Evolutionary conservation across 2,329 filamentous ascomycete species (phyloP).

Genomic region (Talaromyces sp.): DNA sequence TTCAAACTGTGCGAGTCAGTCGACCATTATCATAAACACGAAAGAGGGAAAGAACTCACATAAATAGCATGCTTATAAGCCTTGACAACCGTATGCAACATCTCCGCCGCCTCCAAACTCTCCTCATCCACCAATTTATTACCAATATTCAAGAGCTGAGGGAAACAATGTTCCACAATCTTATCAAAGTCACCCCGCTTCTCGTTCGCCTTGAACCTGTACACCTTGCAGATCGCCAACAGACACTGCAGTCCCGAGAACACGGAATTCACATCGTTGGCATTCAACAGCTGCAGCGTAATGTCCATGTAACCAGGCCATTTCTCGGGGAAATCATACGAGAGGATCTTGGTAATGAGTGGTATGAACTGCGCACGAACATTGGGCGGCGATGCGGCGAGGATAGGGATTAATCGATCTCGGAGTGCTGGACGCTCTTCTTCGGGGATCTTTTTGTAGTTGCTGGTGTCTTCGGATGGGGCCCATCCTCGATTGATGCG

Average conservation of each 20-base stretch:
- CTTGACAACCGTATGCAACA: constrained; percentile 92
- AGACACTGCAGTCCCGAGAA: constrained; percentile 93
- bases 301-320: constrained; percentile 96
- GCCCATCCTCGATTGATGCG: constrained; percentile 91
- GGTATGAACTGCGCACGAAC: constrained; percentile 92
- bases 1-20: constrained; percentile 64
- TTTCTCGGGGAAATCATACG: constrained; percentile 88
- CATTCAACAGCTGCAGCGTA: constrained; percentile 81
- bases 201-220: constrained; percentile 86
- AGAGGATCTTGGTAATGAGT: constrained; percentile 90
- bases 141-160: constrained; percentile 79
- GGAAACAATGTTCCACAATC: constrained; percentile 88
- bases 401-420: constrained; percentile 81
- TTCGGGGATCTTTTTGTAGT: constrained; percentile 74
- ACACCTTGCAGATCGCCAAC: constrained; percentile 89
- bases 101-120: constrained; percentile 91
- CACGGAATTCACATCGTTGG: constrained; percentile 79
- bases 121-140: constrained; percentile 85
- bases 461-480: constrained; percentile 68
- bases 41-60: constrained; percentile 53
- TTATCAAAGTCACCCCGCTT: constrained; percentile 84
- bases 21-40: constrained; percentile 15
- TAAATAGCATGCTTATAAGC: constrained; percentile 98
- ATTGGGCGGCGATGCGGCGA: constrained; percentile 73
- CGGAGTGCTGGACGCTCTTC: constrained; percentile 84